These are phyloP conservation scores for Mycena venus DNA, from an alignment of 768 basidiomycete species.

Conservation along the genomic window DNA sequence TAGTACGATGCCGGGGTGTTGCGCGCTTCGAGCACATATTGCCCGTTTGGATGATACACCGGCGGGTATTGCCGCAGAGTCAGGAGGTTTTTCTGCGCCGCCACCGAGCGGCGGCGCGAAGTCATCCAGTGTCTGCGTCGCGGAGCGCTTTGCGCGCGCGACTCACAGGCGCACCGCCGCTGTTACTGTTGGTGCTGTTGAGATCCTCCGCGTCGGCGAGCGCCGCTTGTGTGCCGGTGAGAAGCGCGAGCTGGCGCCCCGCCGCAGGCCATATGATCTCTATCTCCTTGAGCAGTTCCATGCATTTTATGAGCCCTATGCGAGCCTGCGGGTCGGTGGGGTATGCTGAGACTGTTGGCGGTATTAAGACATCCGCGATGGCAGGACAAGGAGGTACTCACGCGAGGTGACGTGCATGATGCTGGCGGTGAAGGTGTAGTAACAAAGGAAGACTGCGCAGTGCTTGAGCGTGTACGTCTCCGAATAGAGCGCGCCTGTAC, in stretches of 20 bases:
- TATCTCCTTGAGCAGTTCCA: constrained; percentile 76
- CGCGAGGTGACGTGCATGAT: constrained; percentile 84
- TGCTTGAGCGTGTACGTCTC: constrained; percentile 73
- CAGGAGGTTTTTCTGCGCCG: constrained; percentile 1
- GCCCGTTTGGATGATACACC: constrained; percentile 10
- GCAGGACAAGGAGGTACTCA: constrained; percentile 52
- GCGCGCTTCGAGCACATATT: constrained; percentile 4
- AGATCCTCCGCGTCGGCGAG: constrained; percentile 38
- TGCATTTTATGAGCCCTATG: constrained; percentile 73
- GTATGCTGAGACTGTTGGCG: constrained; percentile 66
- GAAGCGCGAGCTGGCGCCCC: constrained; percentile 78
- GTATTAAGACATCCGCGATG: not conserved
- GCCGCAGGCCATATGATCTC: constrained; percentile 83
- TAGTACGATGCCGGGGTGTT: constrained; percentile 13
- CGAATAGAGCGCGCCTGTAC: constrained; percentile 67
- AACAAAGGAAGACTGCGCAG: constrained; percentile 79
- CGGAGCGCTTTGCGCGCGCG: constrained; percentile 66
- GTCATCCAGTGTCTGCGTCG: constrained; percentile 64
- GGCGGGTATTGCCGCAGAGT: constrained; percentile 17
- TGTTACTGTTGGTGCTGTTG: not conserved
- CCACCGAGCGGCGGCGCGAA: constrained; percentile 13
- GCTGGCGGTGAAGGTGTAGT: constrained; percentile 84
- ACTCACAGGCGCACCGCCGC: not conserved
- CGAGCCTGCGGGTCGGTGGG: constrained; percentile 79
- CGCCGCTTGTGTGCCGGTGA: constrained; percentile 71